Percentiles rank a stretch among this genome's conserved stretches.
phyloP scores from a whole-genome alignment of 805 yeast genomes.

The Nematodospora valgi region DNA sequence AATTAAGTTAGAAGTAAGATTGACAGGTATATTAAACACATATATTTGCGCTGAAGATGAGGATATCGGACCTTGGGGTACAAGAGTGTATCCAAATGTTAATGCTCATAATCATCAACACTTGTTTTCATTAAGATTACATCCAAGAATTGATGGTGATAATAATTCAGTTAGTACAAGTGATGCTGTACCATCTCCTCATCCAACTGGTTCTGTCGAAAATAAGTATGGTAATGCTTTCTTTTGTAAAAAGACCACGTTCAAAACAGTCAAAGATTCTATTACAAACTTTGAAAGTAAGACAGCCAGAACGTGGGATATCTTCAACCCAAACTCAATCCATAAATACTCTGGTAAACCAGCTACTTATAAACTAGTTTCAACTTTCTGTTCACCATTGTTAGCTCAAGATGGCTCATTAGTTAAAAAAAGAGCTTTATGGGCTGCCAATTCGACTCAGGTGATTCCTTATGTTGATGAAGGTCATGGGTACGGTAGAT shows the following conservation, averaged over 20 bases:
- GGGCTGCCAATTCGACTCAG: conserved; percentile 66
- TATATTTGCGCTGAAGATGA: conserved; percentile 62
- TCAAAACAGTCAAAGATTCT: conserved; percentile 67
- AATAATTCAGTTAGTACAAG: conserved; percentile 68
- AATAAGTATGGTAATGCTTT: conserved; percentile 80
- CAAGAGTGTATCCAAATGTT: conserved; percentile 73
- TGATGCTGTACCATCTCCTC: conserved; percentile 60
- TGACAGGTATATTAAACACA: conserved; percentile 82
- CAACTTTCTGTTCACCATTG: conserved; percentile 69
- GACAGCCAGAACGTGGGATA: conserved; percentile 73
- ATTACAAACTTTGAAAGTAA: conserved; percentile 57
- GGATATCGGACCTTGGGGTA: conserved; percentile 73
- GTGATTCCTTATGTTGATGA: conserved; percentile 70
- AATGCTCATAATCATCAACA: conserved; percentile 89
- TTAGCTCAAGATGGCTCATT: conserved; percentile 72
- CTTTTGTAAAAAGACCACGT: conserved; percentile 59
- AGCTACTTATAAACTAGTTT: conserved; percentile 71
- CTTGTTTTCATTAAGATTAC: conserved; percentile 70
- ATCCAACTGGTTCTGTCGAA: conserved; percentile 60
- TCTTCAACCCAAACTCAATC: conserved; percentile 65
- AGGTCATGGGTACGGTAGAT: conserved; percentile 48
- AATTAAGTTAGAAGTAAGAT: conserved; percentile 71
- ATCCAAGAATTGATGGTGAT: conserved; percentile 80
- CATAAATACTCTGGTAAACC: conserved; percentile 74
- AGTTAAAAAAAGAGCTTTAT: conserved; percentile 78